Base-by-base conservation (phyloP, 345 rosid species). In the Aquilaria malaccensis region DNA sequence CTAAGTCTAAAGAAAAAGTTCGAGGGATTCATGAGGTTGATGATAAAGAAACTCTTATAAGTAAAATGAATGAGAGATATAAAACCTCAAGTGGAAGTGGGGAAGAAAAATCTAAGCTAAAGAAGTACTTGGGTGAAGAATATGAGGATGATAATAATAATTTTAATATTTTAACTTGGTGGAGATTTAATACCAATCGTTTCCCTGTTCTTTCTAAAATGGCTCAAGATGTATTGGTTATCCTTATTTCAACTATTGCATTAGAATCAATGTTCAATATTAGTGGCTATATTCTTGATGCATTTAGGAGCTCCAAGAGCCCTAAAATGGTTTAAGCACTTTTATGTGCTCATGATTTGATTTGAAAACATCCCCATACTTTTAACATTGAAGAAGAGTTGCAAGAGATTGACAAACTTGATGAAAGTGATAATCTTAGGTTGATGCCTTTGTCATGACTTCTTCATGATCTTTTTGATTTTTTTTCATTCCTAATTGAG, bases 321-420 rank as follows among this genome's bases (percentile, higher is more conserved):
- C 64, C 70, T 11, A 67, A 10, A 29, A 55, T 62, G 0, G 33
- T 62, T 2, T 45, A 72, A 45, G 30, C 9, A 13, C 55, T 67
- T 31, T 47, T 62, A 7, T 72, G 56, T 37, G 11, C 50, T 3
- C 31, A 62, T 61, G 49, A 67, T 72, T 56, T 56, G 56, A 30
- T 71, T 3, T 29, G 10, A 60, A 12, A 30, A 7, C 50, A 53
- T 11, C 0, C 22, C 1, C 37, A 6, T 5, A 60, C 2, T 3
- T 13, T 31, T n/a, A 66, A 15, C 37, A 22, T 22, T 22, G 22
- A 22, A 22, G 22, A 22, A 22, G 22, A 22, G 22, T 22, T 22
- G 22, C 22, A 56, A 22, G 31, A 45, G 9, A 29, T 59, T 22
- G 52, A 59, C 11, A 15, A 13, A 1, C 49, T 54, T 2, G 53